Base-by-base conservation (phyloP, 306 rosid species). In the Ziziphus jujuba region DNA sequence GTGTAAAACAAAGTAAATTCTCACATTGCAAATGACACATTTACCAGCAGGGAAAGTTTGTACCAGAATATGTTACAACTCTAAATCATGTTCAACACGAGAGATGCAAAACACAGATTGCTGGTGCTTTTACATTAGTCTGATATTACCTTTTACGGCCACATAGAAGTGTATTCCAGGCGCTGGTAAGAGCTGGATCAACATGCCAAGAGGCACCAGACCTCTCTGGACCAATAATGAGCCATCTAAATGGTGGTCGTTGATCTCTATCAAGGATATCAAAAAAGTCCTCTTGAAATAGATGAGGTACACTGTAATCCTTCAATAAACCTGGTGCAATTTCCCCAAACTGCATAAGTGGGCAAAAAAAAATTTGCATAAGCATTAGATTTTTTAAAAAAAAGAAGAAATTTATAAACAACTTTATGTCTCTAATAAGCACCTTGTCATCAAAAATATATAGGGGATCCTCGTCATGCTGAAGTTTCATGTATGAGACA, bases 171-270 rank as follows among this genome's bases (percentile, higher is more conserved):
- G 99, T 93, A 82, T 93, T 90, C 99, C 99, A 90, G 62, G 99
- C 99, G 77, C 99, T 93, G 59, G 99, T 93, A 69, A 93, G 97
- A 71, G 96, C 87, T 45, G 99, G 99, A 87, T 93, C 99, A 82
- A 93, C 95, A 84, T 93, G 99, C 99, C 99, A 93, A 49, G 99
- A 90, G 56, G 99, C 97, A 59, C 99, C 99, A 70, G 99, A 93
- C 80, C 97, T 90, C 88, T 90, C 85, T 56, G 99, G 99, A 61
- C 97, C 99, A 75, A 90, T 84, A 65, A 93, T 88, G 74, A 93
- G 80, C 96, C 99, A 93, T 86, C 97, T 88, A 80, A 81, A 93
- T 60, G 99, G 84, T 52, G 99, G 99, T 65, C 99, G 86, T 63
- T 86, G 80, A 63, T 93, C 95, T 55, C 64, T 73, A 62, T 88